Evolutionary conservation across 2,329 filamentous ascomycete genomes (phyloP), one percentile per base, ranked within the genome.

Genomic region (Phialophora chinensis): DNA sequence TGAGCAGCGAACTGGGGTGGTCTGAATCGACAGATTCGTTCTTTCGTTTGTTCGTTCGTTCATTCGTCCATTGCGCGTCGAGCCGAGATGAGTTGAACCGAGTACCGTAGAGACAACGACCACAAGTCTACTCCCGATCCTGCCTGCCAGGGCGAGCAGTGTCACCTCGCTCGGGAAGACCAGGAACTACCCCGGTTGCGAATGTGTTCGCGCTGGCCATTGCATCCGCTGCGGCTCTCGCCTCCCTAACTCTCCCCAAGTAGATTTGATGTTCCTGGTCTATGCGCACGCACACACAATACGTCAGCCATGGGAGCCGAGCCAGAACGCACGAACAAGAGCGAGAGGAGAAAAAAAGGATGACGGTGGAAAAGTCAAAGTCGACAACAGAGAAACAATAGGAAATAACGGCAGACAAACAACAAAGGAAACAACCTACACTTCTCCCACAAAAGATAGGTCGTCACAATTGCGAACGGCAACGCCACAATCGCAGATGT

Each of bases 401-500:
- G 23, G 17, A n/a, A 1, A 8, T 20, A 42, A 35, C 31, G 5
- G 29, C 53, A 49, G 27, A 47, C 49, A 25, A 20, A 10, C n/a
- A 35, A 58, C 27, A 58, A 14, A 38, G 12, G 31, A 25, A 50
- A 17, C 8, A 49, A 68, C 70, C 65, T 50, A 69, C 67, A 68
- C 55, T 67, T 65, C 38, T 69, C 60, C 67, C 67, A 72, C 55
- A 73, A 47, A 10, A 69, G 57, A 47, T 68, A 72, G 50, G 65
- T 71, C 31, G 62, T 69, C 1, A 69, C 70, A 29, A 73, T 66
- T 1, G 64, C 60, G 50, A 73, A 66, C 2, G 72, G 72, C 47
- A 70, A 27, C 4, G 66, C 72, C 33, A 73, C 67, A 4, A 73
- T 68, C 25, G 69, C 27, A 4, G 63, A 49, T 14, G 67, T 68